These are phyloP conservation scores for Neofusicoccum ribis DNA, from an alignment of 2,329 filamentous ascomycete species.

Conservation along the genomic window DNA sequence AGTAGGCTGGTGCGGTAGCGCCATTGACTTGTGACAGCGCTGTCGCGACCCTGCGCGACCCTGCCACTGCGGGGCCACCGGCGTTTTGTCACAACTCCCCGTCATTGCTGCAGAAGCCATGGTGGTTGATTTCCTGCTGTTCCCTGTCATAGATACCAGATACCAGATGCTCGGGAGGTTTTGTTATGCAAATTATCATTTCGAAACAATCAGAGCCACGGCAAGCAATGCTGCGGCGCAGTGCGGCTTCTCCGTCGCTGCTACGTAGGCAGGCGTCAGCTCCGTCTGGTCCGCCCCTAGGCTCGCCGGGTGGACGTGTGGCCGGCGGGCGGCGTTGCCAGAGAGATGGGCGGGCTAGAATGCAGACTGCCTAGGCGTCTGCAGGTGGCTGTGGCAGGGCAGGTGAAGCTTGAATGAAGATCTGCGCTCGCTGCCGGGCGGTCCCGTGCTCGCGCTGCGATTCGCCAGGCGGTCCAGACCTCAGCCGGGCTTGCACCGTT, in stretches of 20 bases:
- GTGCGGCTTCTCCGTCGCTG: neutral
- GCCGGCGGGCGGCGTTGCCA: neutral
- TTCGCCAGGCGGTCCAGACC: neutral
- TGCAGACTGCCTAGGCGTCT: neutral
- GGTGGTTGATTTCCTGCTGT: neutral
- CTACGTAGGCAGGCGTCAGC: neutral
- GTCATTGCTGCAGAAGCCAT: neutral
- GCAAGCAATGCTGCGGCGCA: neutral
- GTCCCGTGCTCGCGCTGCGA: constrained; percentile 2
- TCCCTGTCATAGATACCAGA: neutral
- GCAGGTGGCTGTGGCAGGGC: neutral
- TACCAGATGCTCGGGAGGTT: neutral
- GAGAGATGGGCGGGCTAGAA: neutral
- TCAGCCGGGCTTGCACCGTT: neutral
- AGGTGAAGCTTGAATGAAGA: constrained; percentile 5
- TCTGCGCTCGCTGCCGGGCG: constrained; percentile 7
- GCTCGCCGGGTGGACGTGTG: no score
- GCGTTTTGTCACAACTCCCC: neutral
- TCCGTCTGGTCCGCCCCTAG: neutral
- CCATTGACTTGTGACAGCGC: neutral
- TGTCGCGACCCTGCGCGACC: no score
- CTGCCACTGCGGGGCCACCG: no score
- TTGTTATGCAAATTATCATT: neutral
- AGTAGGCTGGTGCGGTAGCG: neutral
- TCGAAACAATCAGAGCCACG: neutral